Conservation (phyloP, 148 eudicot species). For the Silene conica region DNA sequence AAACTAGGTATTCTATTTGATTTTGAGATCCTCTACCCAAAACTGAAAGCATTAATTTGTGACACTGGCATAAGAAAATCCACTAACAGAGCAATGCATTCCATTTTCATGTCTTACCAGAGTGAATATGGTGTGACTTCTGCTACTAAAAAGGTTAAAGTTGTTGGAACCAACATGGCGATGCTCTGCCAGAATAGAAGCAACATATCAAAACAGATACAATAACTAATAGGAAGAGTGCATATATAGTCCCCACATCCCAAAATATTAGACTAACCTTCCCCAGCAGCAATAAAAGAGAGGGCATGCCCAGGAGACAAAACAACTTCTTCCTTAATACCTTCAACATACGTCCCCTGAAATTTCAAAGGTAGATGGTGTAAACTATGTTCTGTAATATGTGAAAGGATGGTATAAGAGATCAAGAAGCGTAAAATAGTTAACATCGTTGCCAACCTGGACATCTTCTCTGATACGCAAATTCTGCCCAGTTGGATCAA, state of each 20-base stretch:
- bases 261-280: conserved; percentile 49
- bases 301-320: conserved; percentile 98
- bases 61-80: background rate
- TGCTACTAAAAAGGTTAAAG: conserved; percentile 91
- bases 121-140: conserved; percentile 97
- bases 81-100: background rate
- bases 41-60: background rate
- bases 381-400: background rate
- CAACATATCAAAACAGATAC: conserved; percentile 13
- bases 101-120: conserved; percentile 44
- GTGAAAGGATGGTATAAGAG: background rate
- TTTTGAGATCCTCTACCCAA: background rate
- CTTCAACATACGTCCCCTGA: conserved; percentile 98
- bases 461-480: conserved; percentile 96
- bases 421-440: background rate
- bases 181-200: conserved; percentile 59
- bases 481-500: conserved; percentile 98
- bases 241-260: background rate
- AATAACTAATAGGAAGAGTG: background rate
- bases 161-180: conserved; percentile 99
- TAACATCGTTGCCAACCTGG: conserved; percentile 51
- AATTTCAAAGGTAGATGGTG: conserved; percentile 15
- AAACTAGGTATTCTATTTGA: background rate
- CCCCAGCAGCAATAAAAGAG: conserved; percentile 98
- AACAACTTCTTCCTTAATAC: conserved; percentile 98